Evolutionary conservation across 1,284 basidiomycete species (phyloP).

Genomic region (Sphaerobolus stellatus): DNA sequence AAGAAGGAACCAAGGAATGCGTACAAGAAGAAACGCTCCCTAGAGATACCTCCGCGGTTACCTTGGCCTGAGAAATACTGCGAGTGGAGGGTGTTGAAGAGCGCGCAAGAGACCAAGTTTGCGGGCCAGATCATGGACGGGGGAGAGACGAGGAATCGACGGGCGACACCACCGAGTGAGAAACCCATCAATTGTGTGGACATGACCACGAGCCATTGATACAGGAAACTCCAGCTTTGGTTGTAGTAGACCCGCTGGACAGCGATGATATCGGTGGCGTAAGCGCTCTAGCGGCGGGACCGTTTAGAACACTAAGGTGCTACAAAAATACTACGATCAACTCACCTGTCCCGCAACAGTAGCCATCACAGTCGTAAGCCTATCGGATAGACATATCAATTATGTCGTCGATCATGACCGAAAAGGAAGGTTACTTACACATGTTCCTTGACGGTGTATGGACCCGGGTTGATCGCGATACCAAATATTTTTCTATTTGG

Average conservation of each 20-base stretch:
- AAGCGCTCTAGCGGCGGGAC: no score
- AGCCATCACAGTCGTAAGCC: conserved; percentile 72
- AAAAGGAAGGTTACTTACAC: conserved; percentile 37
- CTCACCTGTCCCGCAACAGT: conserved; percentile 57
- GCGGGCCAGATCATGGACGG: conserved; percentile 94
- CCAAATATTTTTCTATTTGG: conserved; percentile 62
- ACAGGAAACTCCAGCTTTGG: conserved; percentile 62
- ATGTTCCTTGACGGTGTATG: conserved; percentile 73
- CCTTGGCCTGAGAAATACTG: conserved; percentile 62
- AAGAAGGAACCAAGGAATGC: conserved; percentile 53
- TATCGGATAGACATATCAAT: conserved; percentile 44
- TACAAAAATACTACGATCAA: conserved; percentile 57
- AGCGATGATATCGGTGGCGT: conserved; percentile 71
- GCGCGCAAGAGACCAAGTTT: conserved; percentile 79
- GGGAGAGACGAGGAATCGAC: conserved; percentile 80
- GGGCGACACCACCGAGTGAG: conserved; percentile 78
- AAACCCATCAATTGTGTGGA: conserved; percentile 88
- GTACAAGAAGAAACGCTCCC: conserved; percentile 77
- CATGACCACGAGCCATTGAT: conserved; percentile 80
- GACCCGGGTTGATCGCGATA: conserved; percentile 62
- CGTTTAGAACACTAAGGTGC: conserved; percentile 14
- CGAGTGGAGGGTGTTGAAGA: conserved; percentile 76
- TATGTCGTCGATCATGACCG: background rate
- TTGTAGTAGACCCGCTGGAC: conserved; percentile 73
- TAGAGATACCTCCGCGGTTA: conserved; percentile 62